Base-by-base conservation (phyloP, 1,139 yeast species). In the Hyphopichia wangnamkhiaoensis region DNA sequence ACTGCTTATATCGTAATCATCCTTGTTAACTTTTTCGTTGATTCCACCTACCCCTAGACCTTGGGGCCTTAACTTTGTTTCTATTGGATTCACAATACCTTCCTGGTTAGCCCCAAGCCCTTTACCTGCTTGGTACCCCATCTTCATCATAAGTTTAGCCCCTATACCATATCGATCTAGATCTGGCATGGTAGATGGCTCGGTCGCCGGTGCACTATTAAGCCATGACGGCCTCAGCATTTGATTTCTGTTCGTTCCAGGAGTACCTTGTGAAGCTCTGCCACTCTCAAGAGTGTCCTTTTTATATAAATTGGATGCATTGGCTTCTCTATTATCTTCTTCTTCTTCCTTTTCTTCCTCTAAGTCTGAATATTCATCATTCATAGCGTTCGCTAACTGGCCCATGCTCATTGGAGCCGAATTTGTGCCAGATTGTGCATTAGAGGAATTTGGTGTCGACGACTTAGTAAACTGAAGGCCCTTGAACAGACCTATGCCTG, bases 101-200 rank as follows among this genome's bases (percentile, higher is more conserved):
- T 74, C 73, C 1, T 82, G 80, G 17, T 71, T 63, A 4, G 67
- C 63, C 0, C 98, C 98, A 17, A 93, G 72, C 0, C 98, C 98
- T 47, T 76, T 70, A 0, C 98, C 98, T 32, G 77, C 77, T 13
- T 74, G 72, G 58, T 89, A 91, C 0, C 98, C 98, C 98, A 93
- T 91, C 49, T 81, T 76, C 53, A 80, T 72, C 69, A 93, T 61
- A 37, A 93, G 66, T 38, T 76, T 66, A 2, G 96, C 96, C 26
- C 98, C 98, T 33, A 89, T 79, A 8, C 98, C 98, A 53, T 90
- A 91, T 39, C 55, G 54, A 17, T 34, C 31, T 15, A 47, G 27
- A 35, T 45, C 44, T 7, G 30, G 29, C 5, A 13, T 15, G 4
- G 15, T 8, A 25, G 10, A n/a, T 9, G 14, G 10, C 6, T 5